Evolutionary conservation across 345 rosid genomes (phyloP).

Genomic region (Corchorus capsularis): DNA sequence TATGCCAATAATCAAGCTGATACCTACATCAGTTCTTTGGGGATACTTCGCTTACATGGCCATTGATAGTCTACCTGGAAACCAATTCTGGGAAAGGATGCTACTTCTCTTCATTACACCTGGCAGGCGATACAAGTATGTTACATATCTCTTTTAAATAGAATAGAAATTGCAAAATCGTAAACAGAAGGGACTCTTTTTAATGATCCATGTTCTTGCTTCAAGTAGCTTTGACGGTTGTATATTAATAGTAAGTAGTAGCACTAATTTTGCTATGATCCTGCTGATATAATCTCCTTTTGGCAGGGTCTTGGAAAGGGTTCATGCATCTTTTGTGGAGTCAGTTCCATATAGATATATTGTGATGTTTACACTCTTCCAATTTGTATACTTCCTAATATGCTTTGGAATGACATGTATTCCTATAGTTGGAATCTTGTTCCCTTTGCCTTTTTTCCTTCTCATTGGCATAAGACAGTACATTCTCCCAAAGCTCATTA

Average conservation of each 20-base stretch:
- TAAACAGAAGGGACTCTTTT: neutral
- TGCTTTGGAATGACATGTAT: constrained; percentile 87
- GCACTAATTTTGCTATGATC: neutral
- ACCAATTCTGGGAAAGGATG: constrained; percentile 82
- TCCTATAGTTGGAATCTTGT: constrained; percentile 81
- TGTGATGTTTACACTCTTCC: constrained; percentile 59
- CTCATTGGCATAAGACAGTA: constrained; percentile 72
- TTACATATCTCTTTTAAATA: neutral
- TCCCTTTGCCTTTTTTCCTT: constrained; percentile 82
- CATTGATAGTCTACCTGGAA: constrained; percentile 86
- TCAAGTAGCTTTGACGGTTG: no score
- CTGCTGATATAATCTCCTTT: constrained; percentile 2
- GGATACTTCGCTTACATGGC: constrained; percentile 96
- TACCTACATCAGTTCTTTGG: no score
- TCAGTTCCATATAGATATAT: constrained; percentile 63
- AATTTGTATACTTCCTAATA: constrained; percentile 56
- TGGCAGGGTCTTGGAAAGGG: constrained; percentile 66
- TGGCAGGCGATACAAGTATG: constrained; percentile 70
- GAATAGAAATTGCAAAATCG: neutral
- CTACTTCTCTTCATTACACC: constrained; percentile 64
- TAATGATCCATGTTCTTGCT: no score
- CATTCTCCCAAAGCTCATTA: constrained; percentile 65
- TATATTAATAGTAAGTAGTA: neutral
- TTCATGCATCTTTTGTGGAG: constrained; percentile 78
- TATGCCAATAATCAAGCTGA: constrained; percentile 65